These are phyloP conservation scores for Candida insectalens DNA, from an alignment of 805 yeast species.

Conservation along the genomic window DNA sequence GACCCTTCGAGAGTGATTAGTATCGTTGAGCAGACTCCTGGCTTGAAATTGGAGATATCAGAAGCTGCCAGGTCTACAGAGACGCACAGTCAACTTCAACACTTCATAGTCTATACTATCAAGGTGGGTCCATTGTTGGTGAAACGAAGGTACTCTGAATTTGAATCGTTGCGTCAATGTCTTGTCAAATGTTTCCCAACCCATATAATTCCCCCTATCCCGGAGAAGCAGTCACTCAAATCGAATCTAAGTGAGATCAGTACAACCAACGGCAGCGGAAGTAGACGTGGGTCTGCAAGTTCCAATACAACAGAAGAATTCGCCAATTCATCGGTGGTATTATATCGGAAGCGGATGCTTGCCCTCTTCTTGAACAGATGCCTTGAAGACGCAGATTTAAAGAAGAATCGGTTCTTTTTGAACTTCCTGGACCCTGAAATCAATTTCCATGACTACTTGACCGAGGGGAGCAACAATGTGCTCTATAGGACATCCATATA, in stretches of 20 bases:
- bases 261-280: neutral
- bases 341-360: slow-evolving; percentile 66
- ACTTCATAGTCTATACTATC: slow-evolving; percentile 76
- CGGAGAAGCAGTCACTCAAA: slow-evolving; percentile 63
- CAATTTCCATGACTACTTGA: slow-evolving; percentile 69
- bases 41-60: slow-evolving; percentile 30
- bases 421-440: slow-evolving; percentile 81
- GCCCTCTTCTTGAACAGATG: slow-evolving; percentile 75
- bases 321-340: slow-evolving; percentile 21
- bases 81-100: slow-evolving; percentile 35
- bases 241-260: slow-evolving; percentile 22
- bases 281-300: neutral
- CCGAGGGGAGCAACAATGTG: slow-evolving; percentile 41
- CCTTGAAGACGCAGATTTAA: slow-evolving; percentile 41
- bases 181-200: slow-evolving; percentile 71
- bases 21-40: slow-evolving; percentile 10
- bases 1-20: slow-evolving; percentile 12
- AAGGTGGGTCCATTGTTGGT: slow-evolving; percentile 50
- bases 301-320: neutral
- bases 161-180: slow-evolving; percentile 70
- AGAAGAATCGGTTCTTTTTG: slow-evolving; percentile 52
- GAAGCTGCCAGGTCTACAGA: slow-evolving; percentile 87
- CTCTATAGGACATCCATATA: slow-evolving; percentile 41
- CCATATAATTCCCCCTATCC: slow-evolving; percentile 84
- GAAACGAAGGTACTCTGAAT: slow-evolving; percentile 85